phyloP scores from a whole-genome alignment of 257 asterid genomes.

The Solanum chaucha region DNA sequence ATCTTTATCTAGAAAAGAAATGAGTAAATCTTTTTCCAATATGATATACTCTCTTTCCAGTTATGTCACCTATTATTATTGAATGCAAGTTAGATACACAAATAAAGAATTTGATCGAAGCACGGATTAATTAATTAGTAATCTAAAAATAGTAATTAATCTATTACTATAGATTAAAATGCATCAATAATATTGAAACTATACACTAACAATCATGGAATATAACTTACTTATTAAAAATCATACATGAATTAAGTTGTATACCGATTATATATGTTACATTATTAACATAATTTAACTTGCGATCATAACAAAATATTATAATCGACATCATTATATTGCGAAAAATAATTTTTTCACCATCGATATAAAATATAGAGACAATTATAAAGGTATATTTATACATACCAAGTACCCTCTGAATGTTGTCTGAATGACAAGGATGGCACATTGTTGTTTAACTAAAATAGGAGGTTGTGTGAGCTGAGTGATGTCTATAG shows the following conservation, averaged over 20 bases:
- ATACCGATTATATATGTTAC: too few species aligned
- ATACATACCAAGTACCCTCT: conserved; percentile 72
- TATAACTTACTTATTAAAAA: too few species aligned
- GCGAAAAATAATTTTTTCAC: neutral
- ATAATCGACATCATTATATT: too few species aligned
- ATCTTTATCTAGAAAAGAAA: neutral
- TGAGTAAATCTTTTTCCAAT: neutral
- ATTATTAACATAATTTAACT: too few species aligned
- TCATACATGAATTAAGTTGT: neutral
- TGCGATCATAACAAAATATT: neutral
- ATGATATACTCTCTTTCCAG: too few species aligned
- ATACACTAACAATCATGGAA: neutral
- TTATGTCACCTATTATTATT: neutral
- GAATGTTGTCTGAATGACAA: conserved; percentile 56
- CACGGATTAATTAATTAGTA: too few species aligned
- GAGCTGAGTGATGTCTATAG: conserved; percentile 37
- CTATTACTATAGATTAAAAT: neutral
- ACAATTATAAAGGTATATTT: neutral
- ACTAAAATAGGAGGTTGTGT: conserved; percentile 10
- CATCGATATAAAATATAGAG: neutral
- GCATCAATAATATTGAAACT: neutral
- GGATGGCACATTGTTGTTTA: conserved; percentile 36
- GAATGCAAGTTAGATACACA: neutral
- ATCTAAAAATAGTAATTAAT: too few species aligned
- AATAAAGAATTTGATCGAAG: too few species aligned